These are phyloP conservation scores for Stenogyne calaminthoides DNA, from an alignment of 305 asterid species.

Conservation along the genomic window DNA sequence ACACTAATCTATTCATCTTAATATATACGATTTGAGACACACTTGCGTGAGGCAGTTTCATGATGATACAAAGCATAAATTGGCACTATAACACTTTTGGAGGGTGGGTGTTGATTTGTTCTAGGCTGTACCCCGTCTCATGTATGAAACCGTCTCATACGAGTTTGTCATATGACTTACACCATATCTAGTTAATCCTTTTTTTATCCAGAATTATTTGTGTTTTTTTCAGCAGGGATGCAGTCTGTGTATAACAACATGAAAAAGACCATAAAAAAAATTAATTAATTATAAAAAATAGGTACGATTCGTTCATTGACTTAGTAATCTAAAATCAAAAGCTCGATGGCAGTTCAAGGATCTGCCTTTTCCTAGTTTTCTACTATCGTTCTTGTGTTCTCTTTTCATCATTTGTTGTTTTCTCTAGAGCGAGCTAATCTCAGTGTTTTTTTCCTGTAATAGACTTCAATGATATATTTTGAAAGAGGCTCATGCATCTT, in stretches of 20 bases:
- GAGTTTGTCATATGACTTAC: too few relatives aligned
- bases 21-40: too few relatives aligned
- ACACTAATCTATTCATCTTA: slow-evolving; percentile 24
- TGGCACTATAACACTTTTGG: too few relatives aligned
- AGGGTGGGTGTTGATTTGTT: too few relatives aligned
- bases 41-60: too few relatives aligned
- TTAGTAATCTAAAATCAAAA: neutral
- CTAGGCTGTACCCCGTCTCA: too few relatives aligned
- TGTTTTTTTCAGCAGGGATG: neutral
- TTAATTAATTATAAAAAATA: neutral
- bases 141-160: too few relatives aligned
- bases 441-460: neutral
- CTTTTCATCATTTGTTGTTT: neutral
- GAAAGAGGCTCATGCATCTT: slow-evolving; percentile 32
- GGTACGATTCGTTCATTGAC: neutral
- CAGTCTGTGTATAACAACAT: too few relatives aligned
- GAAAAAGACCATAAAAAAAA: slow-evolving; percentile 15
- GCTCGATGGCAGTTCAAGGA: slow-evolving; percentile 11
- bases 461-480: slow-evolving; percentile 14
- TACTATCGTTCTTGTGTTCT: neutral
- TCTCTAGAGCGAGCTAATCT: slow-evolving; percentile 7
- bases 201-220: slow-evolving; percentile 2
- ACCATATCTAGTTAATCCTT: neutral
- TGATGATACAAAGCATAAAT: too few relatives aligned
- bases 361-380: slow-evolving; percentile 14